Base-by-base conservation (phyloP, 495 filamentous ascomycete species). In the Geopyxis carbonaria region DNA sequence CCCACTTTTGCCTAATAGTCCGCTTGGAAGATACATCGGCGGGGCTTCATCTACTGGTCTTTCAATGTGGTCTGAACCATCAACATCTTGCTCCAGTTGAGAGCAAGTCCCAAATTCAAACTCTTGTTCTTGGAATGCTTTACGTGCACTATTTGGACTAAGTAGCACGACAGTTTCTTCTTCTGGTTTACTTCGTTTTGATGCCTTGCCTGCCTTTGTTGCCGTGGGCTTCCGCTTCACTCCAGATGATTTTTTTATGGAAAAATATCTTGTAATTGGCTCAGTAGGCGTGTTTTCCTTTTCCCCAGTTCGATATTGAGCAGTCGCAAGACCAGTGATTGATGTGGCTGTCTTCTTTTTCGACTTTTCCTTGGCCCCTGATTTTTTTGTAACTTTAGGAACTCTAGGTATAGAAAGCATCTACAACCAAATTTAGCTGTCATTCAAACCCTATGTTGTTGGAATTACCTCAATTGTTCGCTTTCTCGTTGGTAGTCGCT, bases 81-180 rank as follows among this genome's bases (percentile, higher is more conserved):
- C 6, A 31, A 22, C 14, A 19, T 38, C 16, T 7, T 24, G 30
- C 19, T 36, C 33, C 19, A 36, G 18, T 22, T 36, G 33, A 6
- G 33, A 36, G 5, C 9, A 22, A 11, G 33, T 36, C 19, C 33
- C 33, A 36, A 36, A 36, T 9, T 21, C 9, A 22, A 36, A 36
- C 6, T 22, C 33, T 36, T 36, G 33, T 10, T 15, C 24, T 5
- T 36, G 18, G 5, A 36, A 5, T 22, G 18, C 5, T 22, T 22
- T 4, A 9, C 14, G 21, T 6, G 33, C 33, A 22, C 33, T 36
- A 6, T 10, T 22, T 5, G 33, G 33, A 22, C 33, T 36, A 6
- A 36, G 33, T 22, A 36, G 19, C 10, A 22, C 33, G 5, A 4
- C 5, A 11, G 5, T 22, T 6, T 6, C 10, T 36, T 36, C 33